phyloP scores from a whole-genome alignment of 192 early-diverging fungal species.

The Gigaspora rosea region DNA sequence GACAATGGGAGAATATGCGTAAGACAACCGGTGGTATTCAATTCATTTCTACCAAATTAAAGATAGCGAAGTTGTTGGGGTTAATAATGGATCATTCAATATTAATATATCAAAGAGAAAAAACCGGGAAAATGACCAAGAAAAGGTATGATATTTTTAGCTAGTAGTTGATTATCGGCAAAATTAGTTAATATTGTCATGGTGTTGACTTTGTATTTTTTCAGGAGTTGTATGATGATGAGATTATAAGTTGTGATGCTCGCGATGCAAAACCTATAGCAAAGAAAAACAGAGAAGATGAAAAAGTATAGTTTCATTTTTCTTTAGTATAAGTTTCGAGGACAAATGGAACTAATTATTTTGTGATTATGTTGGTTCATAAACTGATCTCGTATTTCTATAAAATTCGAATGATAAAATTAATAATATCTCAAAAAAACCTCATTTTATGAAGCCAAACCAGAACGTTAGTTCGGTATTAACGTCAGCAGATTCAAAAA shows the following conservation, averaged over 20 bases:
- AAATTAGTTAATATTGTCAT: not conserved
- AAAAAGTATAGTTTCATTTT: slow-evolving; percentile 9
- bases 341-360: not conserved
- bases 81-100: too few relatives aligned
- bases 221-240: too few relatives aligned
- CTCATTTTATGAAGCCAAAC: slow-evolving; percentile 6
- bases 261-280: slow-evolving; percentile 11
- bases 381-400: slow-evolving; percentile 39
- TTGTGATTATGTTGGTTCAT: slow-evolving; percentile 29
- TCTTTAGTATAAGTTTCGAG: slow-evolving; percentile 14
- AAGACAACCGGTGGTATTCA: too few relatives aligned
- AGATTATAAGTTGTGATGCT: too few relatives aligned
- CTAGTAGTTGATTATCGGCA: too few relatives aligned
- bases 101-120: too few relatives aligned
- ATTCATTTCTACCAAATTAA: too few relatives aligned
- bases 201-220: not conserved
- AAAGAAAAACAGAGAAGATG: slow-evolving; percentile 11
- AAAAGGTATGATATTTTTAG: too few relatives aligned
- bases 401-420: slow-evolving; percentile 31
- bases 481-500: slow-evolving; percentile 8
- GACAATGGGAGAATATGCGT: too few relatives aligned
- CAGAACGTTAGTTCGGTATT: too few relatives aligned
- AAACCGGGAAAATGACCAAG: too few relatives aligned
- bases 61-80: too few relatives aligned
- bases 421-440: slow-evolving; percentile 9